Percentiles rank a stretch among this genome's conserved stretches.
Evolutionary conservation across 371 early-diverging fungal genomes (phyloP).

Genomic region (Saksenaea oblongispora): DNA sequence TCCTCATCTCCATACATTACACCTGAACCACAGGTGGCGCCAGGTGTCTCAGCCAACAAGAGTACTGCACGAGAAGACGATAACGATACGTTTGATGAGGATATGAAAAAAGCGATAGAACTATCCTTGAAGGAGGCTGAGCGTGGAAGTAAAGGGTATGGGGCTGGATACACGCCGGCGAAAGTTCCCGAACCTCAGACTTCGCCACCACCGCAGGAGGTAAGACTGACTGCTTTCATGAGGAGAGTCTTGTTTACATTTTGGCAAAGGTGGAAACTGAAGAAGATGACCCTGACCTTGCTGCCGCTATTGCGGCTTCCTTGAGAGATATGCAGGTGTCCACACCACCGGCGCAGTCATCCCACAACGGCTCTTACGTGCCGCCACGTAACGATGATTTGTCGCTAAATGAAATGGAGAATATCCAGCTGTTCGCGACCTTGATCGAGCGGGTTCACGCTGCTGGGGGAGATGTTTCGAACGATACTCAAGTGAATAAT

Average conservation of each 20-base stretch:
- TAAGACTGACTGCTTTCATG: background rate
- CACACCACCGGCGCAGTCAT: background rate
- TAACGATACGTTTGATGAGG: slow-evolving; percentile 75
- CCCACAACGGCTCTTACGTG: background rate
- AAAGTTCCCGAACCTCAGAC: slow-evolving; percentile 10
- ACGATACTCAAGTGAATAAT: slow-evolving; percentile 63
- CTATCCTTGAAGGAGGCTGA: slow-evolving; percentile 84
- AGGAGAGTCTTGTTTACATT: background rate
- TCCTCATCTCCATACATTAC: background rate
- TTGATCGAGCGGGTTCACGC: slow-evolving; percentile 63
- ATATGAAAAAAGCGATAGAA: slow-evolving; percentile 88
- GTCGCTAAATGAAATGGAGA: slow-evolving; percentile 66
- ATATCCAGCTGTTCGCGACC: slow-evolving; percentile 68
- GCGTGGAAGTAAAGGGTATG: slow-evolving; percentile 35
- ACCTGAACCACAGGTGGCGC: background rate
- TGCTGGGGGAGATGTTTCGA: slow-evolving; percentile 50
- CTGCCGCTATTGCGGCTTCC: slow-evolving; percentile 94
- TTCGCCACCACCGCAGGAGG: background rate
- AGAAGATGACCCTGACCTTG: slow-evolving; percentile 84
- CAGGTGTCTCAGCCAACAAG: background rate
- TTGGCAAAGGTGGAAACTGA: slow-evolving; percentile 9
- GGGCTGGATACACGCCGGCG: background rate
- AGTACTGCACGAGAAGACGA: background rate
- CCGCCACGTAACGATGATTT: slow-evolving; percentile 36
- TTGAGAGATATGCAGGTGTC: slow-evolving; percentile 64